Evolutionary conservation across 2,329 filamentous ascomycete genomes (phyloP), one percentile per base, ranked within the genome.

Genomic region (Metarhizium robertsii): DNA sequence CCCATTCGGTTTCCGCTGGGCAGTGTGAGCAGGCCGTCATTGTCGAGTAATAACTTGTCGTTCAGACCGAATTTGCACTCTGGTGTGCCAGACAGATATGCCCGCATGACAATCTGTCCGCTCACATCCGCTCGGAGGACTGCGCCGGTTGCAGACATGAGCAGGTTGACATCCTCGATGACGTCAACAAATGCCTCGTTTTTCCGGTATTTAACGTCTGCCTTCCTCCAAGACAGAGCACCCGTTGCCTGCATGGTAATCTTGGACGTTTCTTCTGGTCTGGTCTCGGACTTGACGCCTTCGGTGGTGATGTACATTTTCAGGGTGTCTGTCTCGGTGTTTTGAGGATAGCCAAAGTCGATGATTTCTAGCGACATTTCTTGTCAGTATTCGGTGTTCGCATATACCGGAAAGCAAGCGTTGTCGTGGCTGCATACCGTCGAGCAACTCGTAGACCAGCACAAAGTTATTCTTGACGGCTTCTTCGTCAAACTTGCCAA

Each of bases 261-360:
- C 71, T 92, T 94, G 62, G 91, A 92, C 52, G 92, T 96, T 71
- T 99, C 92, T 69, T 96, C 90, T 74, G 85, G 87, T 62, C 81
- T 85, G 62, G 85, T 78, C 70, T 91, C 91, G 36, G 91, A 95
- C 73, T 96, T 96, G 74, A 99, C 92, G 57, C 94, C 94, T 75
- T 99, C 94, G 40, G 94, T 99, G 47, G 95, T 99, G 67, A 99
- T 99, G 79, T 99, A 99, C 92, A 97, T 97, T 75, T 99, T 99
- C 65, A 99, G 79, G 16, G 94, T 97, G 71, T 99, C 94, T 54
- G 92, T 96, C 75, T 99, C 94, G 60, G 94, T 99, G 71, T 97
- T 97, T 71, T 99, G 94, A 38, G 94, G 94, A 70, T 99, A 99
- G 60, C 94, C 94, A 73, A 99, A 99, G 73, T 99, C 94, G 69